phyloP scores from a whole-genome alignment of 768 basidiomycete species.

The Jaapia argillacea region DNA sequence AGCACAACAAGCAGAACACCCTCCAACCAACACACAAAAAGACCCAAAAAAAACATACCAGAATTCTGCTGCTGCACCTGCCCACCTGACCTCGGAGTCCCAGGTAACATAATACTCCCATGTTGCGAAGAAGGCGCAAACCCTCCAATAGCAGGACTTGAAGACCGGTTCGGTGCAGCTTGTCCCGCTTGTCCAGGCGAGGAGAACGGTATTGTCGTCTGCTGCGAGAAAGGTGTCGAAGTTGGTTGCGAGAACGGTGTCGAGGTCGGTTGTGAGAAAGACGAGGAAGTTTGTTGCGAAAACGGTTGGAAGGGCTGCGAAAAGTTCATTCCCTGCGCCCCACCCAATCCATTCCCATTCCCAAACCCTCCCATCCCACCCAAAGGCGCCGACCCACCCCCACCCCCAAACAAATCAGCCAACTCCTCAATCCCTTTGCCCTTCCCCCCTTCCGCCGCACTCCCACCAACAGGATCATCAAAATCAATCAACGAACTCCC shows the following conservation, averaged over 20 bases:
- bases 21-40: no score
- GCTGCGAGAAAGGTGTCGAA: constrained; percentile 5
- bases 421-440: constrained; percentile 42
- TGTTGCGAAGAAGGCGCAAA: constrained; percentile 15
- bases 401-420: constrained; percentile 42
- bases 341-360: neutral
- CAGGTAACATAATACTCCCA: constrained; percentile 33
- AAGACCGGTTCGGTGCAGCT: no score
- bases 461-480: constrained; percentile 36
- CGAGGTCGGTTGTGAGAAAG: constrained; percentile 17
- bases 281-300: constrained; percentile 1
- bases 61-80: constrained; percentile 13
- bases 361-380: constrained; percentile 3
- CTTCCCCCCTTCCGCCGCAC: constrained; percentile 12
- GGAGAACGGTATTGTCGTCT: no score
- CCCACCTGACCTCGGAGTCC: no score
- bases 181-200: no score
- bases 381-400: constrained; percentile 2
- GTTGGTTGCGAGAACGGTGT: constrained; percentile 9
- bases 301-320: constrained; percentile 8
- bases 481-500: constrained; percentile 64
- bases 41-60: neutral
- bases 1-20: no score
- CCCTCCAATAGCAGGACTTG: no score
- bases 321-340: constrained; percentile 6